Base-by-base conservation (phyloP, 2,329 filamentous ascomycete species). In the Alternaria consortialis region DNA sequence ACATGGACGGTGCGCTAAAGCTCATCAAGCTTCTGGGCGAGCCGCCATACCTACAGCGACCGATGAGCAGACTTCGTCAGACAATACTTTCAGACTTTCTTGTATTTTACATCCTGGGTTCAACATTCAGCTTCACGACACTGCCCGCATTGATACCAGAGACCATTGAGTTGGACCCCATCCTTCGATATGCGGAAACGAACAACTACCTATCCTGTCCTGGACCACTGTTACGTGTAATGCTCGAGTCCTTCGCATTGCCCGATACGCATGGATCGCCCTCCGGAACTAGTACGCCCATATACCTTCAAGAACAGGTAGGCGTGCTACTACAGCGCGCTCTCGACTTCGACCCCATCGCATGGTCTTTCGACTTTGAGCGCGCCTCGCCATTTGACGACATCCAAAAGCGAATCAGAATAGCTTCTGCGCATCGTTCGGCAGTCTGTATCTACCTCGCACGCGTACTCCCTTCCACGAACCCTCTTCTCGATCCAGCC, bases 1-100 rank as follows among this genome's bases (percentile, higher is more conserved):
- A 85, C 60, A 78, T 84, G 50, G 81, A 83, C 60, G 84, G 84
- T 7, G 83, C 83, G n/a, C 81, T 81, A 63, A 80, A 79, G 56
- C 74, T 85, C 20, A 77, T 85, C 27, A 76, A 79, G 39, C 74
- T 75, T 8, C 72, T 82, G 29, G 73, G 77, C 55, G 68, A 70
- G 12, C 70, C 72, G 20, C 58, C 69, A 2, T 75, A 72, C 36
- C 29, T 70, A 29, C 72, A 74, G 27, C 63, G 62, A 15, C 66
- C 71, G 3, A 78, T 78, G 70, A 78, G 72, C 50, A 64, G 66
- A 53, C 55, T 79, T 12, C 75, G 77, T 7, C 69, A 69, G 7
- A 73, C 69, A 8, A 68, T 80, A 7, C 66, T 79, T 23, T 74
- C 78, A 1, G 77, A 80, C 53, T 71, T 76, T 20, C 53, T 79